These are phyloP conservation scores for Macrolepiota albuminosa DNA, from an alignment of 768 basidiomycete species.

Conservation along the genomic window DNA sequence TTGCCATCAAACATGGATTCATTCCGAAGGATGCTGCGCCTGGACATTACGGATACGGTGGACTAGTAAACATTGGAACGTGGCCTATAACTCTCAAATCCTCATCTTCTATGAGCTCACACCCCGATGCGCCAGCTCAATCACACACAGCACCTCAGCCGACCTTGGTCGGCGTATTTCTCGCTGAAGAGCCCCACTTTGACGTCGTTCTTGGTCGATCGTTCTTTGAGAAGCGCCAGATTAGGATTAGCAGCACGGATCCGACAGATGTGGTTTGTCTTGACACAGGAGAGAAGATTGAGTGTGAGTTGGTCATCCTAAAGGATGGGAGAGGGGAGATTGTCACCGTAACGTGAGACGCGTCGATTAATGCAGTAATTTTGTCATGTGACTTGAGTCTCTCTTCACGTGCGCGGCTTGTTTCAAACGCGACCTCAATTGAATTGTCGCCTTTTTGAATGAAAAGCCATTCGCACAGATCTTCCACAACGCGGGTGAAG, in stretches of 20 bases:
- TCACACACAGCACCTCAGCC: constrained; percentile 27
- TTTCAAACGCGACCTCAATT: constrained; percentile 3
- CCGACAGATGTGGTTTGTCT: constrained; percentile 87
- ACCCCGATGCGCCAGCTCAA: constrained; percentile 23
- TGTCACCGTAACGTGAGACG: constrained; percentile 75
- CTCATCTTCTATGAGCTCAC: constrained; percentile 30
- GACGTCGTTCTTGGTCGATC: constrained; percentile 90
- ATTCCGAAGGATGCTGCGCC: constrained; percentile 84
- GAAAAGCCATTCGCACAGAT: not conserved
- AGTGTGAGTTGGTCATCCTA: constrained; percentile 87
- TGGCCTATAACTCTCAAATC: constrained; percentile 78
- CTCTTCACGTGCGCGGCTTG: not conserved
- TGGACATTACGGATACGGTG: constrained; percentile 92
- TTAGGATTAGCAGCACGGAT: constrained; percentile 78
- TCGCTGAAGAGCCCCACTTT: constrained; percentile 94
- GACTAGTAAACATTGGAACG: constrained; percentile 77
- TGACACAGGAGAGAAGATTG: constrained; percentile 89
- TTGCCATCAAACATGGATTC: constrained; percentile 84
- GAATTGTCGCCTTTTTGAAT: not conserved
- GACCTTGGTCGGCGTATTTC: constrained; percentile 62
- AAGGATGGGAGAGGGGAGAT: constrained; percentile 90
- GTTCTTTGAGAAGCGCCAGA: constrained; percentile 78
- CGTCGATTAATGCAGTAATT: not conserved
- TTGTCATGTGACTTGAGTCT: not conserved
- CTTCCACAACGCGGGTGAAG: not conserved